These are phyloP conservation scores for Erodium trifolium DNA, from an alignment of 441 rosid genomes.

Conservation along the genomic window DNA sequence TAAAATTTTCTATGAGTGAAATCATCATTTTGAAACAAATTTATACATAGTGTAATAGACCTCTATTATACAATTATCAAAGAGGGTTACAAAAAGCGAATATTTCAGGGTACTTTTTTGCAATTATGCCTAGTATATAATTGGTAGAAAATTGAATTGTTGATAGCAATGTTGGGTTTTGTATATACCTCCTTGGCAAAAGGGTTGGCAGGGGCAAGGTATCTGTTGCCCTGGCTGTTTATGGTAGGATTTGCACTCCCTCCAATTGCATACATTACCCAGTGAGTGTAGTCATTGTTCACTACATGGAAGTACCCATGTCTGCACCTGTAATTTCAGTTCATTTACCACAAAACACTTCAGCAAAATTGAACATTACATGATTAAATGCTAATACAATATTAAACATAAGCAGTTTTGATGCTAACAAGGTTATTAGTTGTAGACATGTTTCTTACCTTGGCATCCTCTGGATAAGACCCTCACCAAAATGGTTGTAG, in stretches of 20 bases:
- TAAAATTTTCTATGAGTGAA: too few relatives aligned
- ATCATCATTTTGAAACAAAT: too few relatives aligned
- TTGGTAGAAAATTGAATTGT: too few relatives aligned
- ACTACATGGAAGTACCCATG: slow-evolving; percentile 96
- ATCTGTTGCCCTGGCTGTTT: slow-evolving; percentile 93
- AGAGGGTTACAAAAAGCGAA: too few relatives aligned
- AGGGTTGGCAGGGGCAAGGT: slow-evolving; percentile 60
- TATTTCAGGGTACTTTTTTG: too few relatives aligned
- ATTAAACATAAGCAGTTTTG: not conserved
- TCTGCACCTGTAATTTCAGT: slow-evolving; percentile 54
- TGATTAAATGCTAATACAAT: not conserved
- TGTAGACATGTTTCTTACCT: not conserved
- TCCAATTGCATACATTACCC: slow-evolving; percentile 98
- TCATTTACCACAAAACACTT: not conserved
- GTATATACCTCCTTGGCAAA: slow-evolving; percentile 71
- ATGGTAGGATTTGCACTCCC: slow-evolving; percentile 91
- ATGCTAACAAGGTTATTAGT: not conserved
- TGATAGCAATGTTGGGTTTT: too few relatives aligned
- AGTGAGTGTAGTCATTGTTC: slow-evolving; percentile 96
- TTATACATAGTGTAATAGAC: too few relatives aligned
- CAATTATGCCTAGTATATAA: too few relatives aligned
- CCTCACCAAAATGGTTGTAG: too few relatives aligned
- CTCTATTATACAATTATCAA: too few relatives aligned
- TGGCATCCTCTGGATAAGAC: too few relatives aligned
- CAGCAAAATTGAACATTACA: not conserved